Percentiles rank a stretch among this genome's conserved stretches.
Evolutionary conservation across 106 monocot genomes (phyloP).

Genomic region (Dendrobium chrysotoxum): DNA sequence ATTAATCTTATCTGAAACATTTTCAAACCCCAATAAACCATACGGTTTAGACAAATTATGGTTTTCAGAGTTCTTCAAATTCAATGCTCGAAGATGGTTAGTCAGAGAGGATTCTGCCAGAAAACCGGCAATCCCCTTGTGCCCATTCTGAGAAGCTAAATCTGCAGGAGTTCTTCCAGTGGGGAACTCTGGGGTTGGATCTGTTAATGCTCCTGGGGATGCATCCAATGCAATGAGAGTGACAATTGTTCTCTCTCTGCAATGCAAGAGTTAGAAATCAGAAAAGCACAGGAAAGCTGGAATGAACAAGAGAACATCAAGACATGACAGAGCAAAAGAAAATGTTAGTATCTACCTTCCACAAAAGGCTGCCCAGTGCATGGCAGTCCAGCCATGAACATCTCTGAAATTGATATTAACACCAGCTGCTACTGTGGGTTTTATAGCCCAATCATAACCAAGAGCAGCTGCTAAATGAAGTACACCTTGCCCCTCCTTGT

Average conservation of each 20-base stretch:
- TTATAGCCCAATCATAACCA: slow-evolving; percentile 87
- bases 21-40: slow-evolving; percentile 25
- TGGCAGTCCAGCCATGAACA: slow-evolving; percentile 88
- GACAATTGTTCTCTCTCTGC: slow-evolving; percentile 67
- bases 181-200: slow-evolving; percentile 72
- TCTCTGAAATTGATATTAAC: slow-evolving; percentile 86
- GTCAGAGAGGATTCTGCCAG: slow-evolving; percentile 83
- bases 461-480: slow-evolving; percentile 91
- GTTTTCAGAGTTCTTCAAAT: slow-evolving; percentile 45
- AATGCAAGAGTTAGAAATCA: slow-evolving; percentile 9
- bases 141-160: slow-evolving; percentile 85
- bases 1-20: slow-evolving; percentile 23
- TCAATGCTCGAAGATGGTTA: slow-evolving; percentile 63
- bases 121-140: slow-evolving; percentile 96
- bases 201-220: slow-evolving; percentile 64
- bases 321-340: background rate
- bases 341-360: slow-evolving; percentile 45
- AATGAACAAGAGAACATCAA: background rate
- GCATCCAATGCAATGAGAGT: slow-evolving; percentile 60
- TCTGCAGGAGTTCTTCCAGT: slow-evolving; percentile 94
- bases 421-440: slow-evolving; percentile 61
- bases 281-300: background rate
- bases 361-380: slow-evolving; percentile 92
- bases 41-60: slow-evolving; percentile 24
- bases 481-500: slow-evolving; percentile 77